A percentile compares a stretch with the other conserved stretches of the same genome.
These are phyloP conservation scores for Triglochin maritima DNA, from an alignment of 106 monocot species.

Conservation along the genomic window DNA sequence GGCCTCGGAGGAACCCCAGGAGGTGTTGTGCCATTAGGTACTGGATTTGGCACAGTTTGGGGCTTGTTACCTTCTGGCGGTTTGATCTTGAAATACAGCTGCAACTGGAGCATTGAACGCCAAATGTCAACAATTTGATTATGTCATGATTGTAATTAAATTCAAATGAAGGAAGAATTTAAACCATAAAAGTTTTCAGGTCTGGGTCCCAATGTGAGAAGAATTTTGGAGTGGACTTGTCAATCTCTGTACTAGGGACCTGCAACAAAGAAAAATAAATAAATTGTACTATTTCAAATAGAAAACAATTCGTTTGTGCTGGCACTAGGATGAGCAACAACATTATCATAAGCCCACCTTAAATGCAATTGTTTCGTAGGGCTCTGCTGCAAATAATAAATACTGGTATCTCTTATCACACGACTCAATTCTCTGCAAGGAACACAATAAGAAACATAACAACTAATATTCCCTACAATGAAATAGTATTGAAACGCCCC, in stretches of 20 bases:
- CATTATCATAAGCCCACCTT: conserved; percentile 36
- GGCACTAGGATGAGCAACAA: neutral
- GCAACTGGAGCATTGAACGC: conserved; percentile 36
- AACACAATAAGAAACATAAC: conserved; percentile 2
- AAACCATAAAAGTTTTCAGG: conserved; percentile 83
- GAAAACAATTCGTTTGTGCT: no score
- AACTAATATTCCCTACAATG: neutral
- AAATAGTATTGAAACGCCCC: no score
- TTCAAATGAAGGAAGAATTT: neutral
- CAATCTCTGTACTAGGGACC: conserved; percentile 95
- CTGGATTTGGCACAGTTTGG: conserved; percentile 26
- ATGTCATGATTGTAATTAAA: neutral
- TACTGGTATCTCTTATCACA: conserved; percentile 90
- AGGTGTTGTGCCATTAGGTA: conserved; percentile 29
- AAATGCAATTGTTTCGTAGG: conserved; percentile 84
- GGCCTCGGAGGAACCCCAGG: conserved; percentile 51
- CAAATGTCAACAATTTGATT: neutral
- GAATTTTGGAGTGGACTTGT: conserved; percentile 86
- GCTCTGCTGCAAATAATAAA: conserved; percentile 87
- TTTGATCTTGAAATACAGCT: conserved; percentile 83
- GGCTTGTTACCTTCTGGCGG: conserved; percentile 68
- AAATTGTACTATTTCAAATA: neutral
- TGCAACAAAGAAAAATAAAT: conserved; percentile 15
- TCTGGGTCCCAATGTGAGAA: conserved; percentile 99
- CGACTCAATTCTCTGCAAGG: conserved; percentile 67